Evolutionary conservation across 2,329 filamentous ascomycete genomes (phyloP).

Genomic region (Albophoma yamanashiensis): DNA sequence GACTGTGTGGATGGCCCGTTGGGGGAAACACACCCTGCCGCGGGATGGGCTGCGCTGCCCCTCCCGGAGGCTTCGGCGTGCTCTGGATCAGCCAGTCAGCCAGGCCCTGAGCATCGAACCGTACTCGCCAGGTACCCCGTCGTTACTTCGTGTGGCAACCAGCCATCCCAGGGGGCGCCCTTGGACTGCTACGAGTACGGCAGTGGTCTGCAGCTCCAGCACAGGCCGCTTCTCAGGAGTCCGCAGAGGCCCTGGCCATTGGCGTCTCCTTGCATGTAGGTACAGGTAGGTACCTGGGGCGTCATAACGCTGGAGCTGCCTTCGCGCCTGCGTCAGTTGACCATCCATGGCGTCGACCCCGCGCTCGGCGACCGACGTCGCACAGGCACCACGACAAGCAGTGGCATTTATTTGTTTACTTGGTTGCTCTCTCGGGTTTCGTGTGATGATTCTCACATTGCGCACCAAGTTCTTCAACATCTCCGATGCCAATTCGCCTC

Average conservation of each 20-base stretch:
- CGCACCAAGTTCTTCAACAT: neutral
- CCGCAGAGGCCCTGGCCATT: neutral
- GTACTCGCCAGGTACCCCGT: too few species aligned
- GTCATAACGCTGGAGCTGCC: neutral
- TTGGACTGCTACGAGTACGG: neutral
- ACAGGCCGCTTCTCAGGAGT: neutral
- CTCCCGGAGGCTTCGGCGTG: slow-evolving; percentile 12
- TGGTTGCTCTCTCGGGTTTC: neutral
- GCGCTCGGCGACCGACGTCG: neutral
- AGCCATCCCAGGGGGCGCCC: neutral
- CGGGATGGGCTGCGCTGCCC: neutral
- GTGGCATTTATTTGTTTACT: neutral
- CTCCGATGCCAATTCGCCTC: neutral
- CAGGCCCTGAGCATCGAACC: neutral
- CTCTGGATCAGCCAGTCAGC: neutral
- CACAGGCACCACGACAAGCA: neutral
- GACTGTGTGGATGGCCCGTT: slow-evolving; percentile 2
- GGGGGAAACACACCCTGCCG: neutral
- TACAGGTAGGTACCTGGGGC: neutral
- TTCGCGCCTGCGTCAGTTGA: neutral
- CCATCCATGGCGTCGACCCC: neutral
- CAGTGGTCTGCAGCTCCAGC: neutral
- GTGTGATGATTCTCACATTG: neutral
- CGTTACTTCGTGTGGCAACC: neutral
- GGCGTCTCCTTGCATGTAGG: neutral